phyloP scores from a whole-genome alignment of 805 yeast species.

The Wickerhamomyces hampshirensis region DNA sequence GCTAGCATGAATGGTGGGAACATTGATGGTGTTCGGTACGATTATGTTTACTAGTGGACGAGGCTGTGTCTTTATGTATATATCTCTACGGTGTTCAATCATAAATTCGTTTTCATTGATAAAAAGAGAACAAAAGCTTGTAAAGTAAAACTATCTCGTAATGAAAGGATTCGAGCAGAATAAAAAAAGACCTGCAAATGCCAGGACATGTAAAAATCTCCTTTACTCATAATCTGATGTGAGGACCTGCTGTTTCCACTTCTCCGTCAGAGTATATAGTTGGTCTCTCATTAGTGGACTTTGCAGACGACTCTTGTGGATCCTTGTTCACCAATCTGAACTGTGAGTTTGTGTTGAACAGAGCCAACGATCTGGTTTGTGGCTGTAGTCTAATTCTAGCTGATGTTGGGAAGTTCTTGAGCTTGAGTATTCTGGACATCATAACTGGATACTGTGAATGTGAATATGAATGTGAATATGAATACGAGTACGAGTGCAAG shows the following conservation, averaged over 20 bases:
- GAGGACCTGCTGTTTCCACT: slow-evolving; percentile 28
- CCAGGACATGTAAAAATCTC: too few species aligned
- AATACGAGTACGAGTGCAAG: too few species aligned
- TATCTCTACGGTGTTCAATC: not conserved
- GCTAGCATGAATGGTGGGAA: slow-evolving; percentile 69
- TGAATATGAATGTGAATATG: too few species aligned
- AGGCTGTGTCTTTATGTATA: not conserved
- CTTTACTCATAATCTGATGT: slow-evolving; percentile 22
- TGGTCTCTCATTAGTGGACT: slow-evolving; percentile 17
- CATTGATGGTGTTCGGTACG: slow-evolving; percentile 56
- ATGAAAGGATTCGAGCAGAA: not conserved
- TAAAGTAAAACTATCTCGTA: too few species aligned
- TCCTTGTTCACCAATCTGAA: slow-evolving; percentile 23
- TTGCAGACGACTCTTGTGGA: slow-evolving; percentile 9
- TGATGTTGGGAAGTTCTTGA: slow-evolving; percentile 24
- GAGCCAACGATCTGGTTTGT: slow-evolving; percentile 17
- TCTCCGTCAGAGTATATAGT: slow-evolving; percentile 27
- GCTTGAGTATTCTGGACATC: slow-evolving; percentile 16
- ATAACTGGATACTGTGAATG: not conserved
- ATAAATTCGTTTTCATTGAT: too few species aligned
- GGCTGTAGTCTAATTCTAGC: slow-evolving; percentile 21
- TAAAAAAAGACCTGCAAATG: not conserved
- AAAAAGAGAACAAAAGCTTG: too few species aligned
- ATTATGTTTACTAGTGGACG: slow-evolving; percentile 40
- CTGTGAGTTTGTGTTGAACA: slow-evolving; percentile 15